Base-by-base conservation (phyloP, 441 rosid genomes). In the Erodium trifolium region DNA sequence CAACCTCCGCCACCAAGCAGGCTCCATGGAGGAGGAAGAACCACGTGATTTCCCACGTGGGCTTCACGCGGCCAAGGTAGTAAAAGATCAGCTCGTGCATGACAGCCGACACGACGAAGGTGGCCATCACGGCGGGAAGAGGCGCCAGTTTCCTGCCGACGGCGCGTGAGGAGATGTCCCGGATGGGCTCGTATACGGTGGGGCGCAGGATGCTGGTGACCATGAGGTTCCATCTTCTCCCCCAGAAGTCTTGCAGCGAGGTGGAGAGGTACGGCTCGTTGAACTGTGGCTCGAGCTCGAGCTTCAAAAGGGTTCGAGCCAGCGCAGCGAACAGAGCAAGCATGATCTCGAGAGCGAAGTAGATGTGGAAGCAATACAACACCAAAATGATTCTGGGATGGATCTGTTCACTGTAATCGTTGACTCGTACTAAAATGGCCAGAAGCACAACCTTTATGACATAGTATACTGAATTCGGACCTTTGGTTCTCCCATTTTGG, bases 181-280 rank as follows among this genome's bases (percentile, higher is more conserved):
- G 83, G 5, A 73, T 67, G 0, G 95, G 95, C 12, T 74, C 34
- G 71, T 88, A 85, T 3, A 92, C 77, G 1, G 85, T 75, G 4
- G 89, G 75, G 5, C 89, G 87, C 23, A 92, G 83, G 49, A 83
- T 82, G 4, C 75, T 59, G 0, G 83, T 59, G 60, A 88, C 96
- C 81, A 81, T 76, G 27, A 87, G 84, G 76, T 90, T 92, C 98
- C 98, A 92, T 67, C 98, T 77, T 0, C 77, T 83, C 47, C 96
- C 84, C 96, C 96, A 92, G 39, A 92, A 92, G 82, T 92, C 92
- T 13, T 92, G 98, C 14, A 49, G 55, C 4, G 55, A 49, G 16
- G 55, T 49, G 14, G 55, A 49, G 53, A 47, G 53, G 53, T 47
- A 12, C 2, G 53, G 53, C n/a, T 47, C n/a, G 3, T 47, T 12